phyloP scores from a whole-genome alignment of 345 rosid species.

The Lepidium didymum region DNA sequence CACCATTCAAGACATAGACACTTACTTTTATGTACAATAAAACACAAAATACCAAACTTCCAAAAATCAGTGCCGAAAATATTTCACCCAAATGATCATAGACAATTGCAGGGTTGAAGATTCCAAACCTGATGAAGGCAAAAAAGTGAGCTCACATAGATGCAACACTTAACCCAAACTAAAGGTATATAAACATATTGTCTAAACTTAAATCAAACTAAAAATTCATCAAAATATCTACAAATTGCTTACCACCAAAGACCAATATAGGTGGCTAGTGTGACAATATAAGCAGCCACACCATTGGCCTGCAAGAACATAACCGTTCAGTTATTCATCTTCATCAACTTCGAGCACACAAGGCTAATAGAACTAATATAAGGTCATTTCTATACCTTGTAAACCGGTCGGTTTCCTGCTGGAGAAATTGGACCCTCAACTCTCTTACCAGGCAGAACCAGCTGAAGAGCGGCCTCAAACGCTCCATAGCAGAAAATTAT shows the following conservation, averaged over 20 bases:
- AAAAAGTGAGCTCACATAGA: neutral
- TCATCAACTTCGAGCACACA: neutral
- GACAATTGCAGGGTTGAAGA: slow-evolving; percentile 78
- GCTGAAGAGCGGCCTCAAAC: slow-evolving; percentile 91
- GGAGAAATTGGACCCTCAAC: slow-evolving; percentile 93
- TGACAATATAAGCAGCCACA: slow-evolving; percentile 70
- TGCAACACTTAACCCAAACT: neutral
- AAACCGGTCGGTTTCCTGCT: slow-evolving; percentile 72
- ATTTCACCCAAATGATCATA: slow-evolving; percentile 98
- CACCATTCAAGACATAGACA: neutral
- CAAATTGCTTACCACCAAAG: slow-evolving; percentile 83
- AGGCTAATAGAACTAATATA: neutral
- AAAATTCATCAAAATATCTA: neutral
- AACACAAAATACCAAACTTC: slow-evolving; percentile 87
- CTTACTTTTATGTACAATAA: slow-evolving; percentile 85
- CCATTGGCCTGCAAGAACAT: slow-evolving; percentile 71
- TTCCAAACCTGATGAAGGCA: slow-evolving; percentile 66
- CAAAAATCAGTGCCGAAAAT: slow-evolving; percentile 77
- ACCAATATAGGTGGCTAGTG: slow-evolving; percentile 65
- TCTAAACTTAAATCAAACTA: neutral
- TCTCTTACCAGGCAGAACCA: slow-evolving; percentile 81
- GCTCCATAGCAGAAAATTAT: slow-evolving; percentile 69
- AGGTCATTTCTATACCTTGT: slow-evolving; percentile 47
- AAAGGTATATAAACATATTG: neutral
- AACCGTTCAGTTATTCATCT: neutral